Evolutionary conservation across 1,284 basidiomycete genomes (phyloP), one percentile per base, ranked within the genome.

Genomic region (Polyporus tsugae): DNA sequence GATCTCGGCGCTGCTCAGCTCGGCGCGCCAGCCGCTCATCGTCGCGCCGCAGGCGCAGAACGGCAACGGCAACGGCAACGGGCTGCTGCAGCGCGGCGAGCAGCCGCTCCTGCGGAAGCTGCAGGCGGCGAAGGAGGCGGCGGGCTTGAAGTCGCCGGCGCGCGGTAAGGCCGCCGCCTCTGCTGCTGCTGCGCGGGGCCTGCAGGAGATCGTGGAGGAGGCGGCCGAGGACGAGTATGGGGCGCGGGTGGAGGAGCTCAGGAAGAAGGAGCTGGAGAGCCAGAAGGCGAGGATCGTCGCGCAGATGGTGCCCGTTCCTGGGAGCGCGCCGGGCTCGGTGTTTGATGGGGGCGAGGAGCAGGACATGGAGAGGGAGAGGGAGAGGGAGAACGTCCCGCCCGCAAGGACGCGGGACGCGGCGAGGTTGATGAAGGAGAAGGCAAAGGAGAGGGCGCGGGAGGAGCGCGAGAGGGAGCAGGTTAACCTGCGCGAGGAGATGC

Each of bases 251-350:
- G 82, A 85, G 73, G 81, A 86, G 71, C 76, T 84, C 61, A 80
- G 88, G 73, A 87, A 84, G 81, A 92, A 92, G 79, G 92, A 93
- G 78, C 82, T 96, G 33, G 93, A 94, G 77, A 88, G 88, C 17
- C 95, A 96, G 81, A 96, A 96, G 81, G 93, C 93, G 44, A 85
- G 95, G 64, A 96, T 96, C 69, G 94, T 96, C 0, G 93, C 93
- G 46, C 93, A 96, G 82, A 96, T 96, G 94, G 92, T 89, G 6
- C 90, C 91, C n/a, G 70, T 60, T n/a, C 65, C 69, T 4, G 63
- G 66, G n/a, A 74, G 68, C 61, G 78, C 75, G 35, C 61, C 77
- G n/a, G 65, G 63, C 7, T 75, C 74, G 13, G 72, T 69, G 62
- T 74, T 72, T 57, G 71, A 67, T 10, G 75, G 78, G 52, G 84